A percentile compares a stretch with the other conserved stretches of the same genome.
phyloP scores from a whole-genome alignment of 768 basidiomycete genomes.

The Dioszegia aurantiaca region DNA sequence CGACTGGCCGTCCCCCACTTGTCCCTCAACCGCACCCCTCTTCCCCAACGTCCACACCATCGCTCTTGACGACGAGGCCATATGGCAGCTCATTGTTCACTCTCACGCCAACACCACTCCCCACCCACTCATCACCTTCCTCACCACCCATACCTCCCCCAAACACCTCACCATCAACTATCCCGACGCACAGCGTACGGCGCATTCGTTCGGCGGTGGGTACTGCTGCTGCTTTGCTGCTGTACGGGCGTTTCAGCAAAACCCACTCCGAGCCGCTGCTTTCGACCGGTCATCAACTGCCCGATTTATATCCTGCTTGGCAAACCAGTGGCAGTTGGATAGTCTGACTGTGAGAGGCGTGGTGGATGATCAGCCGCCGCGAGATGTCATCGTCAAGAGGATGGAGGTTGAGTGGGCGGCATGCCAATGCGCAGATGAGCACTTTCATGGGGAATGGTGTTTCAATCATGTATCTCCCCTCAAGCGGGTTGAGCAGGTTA shows the following conservation, averaged over 20 bases:
- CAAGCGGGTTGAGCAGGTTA: conserved; percentile 6
- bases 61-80: not conserved
- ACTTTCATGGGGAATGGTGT: conserved; percentile 11
- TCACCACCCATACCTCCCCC: conserved; percentile 1
- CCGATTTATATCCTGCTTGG: not conserved
- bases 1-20: not conserved
- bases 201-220: conserved; percentile 8
- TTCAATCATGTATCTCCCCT: conserved; percentile 8
- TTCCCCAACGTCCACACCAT: conserved; percentile 3
- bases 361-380: not conserved
- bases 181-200: not conserved
- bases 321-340: not conserved
- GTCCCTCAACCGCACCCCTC: not conserved
- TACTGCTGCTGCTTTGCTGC: conserved; percentile 11
- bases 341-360: not conserved
- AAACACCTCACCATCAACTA: conserved; percentile 1
- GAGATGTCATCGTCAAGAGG: not conserved
- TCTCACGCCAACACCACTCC: not conserved
- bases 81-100: conserved; percentile 11
- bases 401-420: conserved; percentile 9
- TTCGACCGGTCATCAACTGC: conserved; percentile 4
- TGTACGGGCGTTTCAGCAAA: conserved; percentile 2
- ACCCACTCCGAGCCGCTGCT: conserved; percentile 8
- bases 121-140: conserved; percentile 6
- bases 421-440: conserved; percentile 8